Evolutionary conservation across 768 basidiomycete genomes (phyloP).

Genomic region (Filobasidium floriforme): DNA sequence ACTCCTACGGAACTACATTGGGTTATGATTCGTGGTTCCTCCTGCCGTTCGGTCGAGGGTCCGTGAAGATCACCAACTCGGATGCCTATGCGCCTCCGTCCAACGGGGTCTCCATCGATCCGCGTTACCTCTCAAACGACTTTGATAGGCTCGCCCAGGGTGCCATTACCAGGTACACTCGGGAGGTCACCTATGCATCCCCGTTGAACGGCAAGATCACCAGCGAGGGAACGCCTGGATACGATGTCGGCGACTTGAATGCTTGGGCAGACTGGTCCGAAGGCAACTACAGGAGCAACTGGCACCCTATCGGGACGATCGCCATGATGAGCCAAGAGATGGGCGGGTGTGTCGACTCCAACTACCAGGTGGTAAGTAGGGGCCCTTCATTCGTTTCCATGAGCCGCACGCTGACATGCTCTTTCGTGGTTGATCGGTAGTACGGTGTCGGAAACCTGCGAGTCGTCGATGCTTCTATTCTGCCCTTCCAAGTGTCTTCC

Average conservation of each 20-base stretch:
- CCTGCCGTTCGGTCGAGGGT: slow-evolving; percentile 36
- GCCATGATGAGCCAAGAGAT: slow-evolving; percentile 35
- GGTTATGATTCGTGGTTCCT: slow-evolving; percentile 35
- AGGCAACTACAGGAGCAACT: slow-evolving; percentile 31
- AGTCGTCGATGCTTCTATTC: slow-evolving; percentile 35
- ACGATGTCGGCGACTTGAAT: slow-evolving; percentile 14
- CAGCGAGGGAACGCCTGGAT: slow-evolving; percentile 13
- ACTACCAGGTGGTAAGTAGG: slow-evolving; percentile 30
- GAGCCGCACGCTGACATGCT: background rate
- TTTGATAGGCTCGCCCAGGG: slow-evolving; percentile 34
- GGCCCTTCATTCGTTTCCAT: background rate
- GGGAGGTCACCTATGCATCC: slow-evolving; percentile 20
- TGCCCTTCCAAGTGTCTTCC: slow-evolving; percentile 38
- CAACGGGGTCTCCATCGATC: slow-evolving; percentile 25
- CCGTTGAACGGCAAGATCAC: slow-evolving; percentile 20
- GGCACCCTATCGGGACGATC: slow-evolving; percentile 38
- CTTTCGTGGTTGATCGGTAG: background rate
- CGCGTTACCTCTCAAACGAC: slow-evolving; percentile 31
- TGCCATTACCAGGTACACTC: slow-evolving; percentile 32
- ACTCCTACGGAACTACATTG: slow-evolving; percentile 14
- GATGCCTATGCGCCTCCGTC: slow-evolving; percentile 25
- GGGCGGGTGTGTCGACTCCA: slow-evolving; percentile 34
- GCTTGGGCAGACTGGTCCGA: slow-evolving; percentile 31
- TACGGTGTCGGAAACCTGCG: slow-evolving; percentile 34
- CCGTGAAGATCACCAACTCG: slow-evolving; percentile 34